Percentiles rank a stretch among this genome's conserved stretches.
Conservation (phyloP, 176 grass and related monocot genomes). For the Phyllostachys edulis region DNA sequence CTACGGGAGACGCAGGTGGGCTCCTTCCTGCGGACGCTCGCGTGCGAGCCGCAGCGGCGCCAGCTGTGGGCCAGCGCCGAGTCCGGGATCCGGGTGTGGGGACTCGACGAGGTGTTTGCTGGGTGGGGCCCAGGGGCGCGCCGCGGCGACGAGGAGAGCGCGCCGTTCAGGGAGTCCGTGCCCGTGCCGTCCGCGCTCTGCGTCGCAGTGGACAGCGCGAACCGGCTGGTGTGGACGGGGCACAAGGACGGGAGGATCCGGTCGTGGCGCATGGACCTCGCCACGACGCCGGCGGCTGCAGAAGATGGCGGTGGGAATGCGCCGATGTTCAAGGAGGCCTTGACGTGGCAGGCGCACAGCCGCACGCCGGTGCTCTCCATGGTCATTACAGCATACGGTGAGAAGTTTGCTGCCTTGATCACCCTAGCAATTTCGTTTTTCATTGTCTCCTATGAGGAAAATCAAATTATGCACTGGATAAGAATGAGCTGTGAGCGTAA, state of each 20-base stretch:
- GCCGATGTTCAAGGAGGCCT: slow-evolving; percentile 50
- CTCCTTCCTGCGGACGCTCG: slow-evolving; percentile 72
- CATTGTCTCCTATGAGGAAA: slow-evolving; percentile 12
- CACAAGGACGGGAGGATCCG: slow-evolving; percentile 87
- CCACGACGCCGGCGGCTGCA: not conserved
- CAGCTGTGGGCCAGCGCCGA: slow-evolving; percentile 81
- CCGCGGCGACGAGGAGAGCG: slow-evolving; percentile 73
- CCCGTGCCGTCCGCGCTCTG: slow-evolving; percentile 61
- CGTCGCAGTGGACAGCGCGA: slow-evolving; percentile 57
- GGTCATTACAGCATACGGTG: slow-evolving; percentile 69
- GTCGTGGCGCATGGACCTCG: slow-evolving; percentile 62
- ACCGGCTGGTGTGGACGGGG: slow-evolving; percentile 67
- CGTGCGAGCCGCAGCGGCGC: slow-evolving; percentile 35
- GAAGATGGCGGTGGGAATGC: not conserved
- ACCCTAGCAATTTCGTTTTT: not conserved
- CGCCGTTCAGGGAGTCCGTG: slow-evolving; percentile 67
- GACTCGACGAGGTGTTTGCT: slow-evolving; percentile 47
- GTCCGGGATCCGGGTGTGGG: slow-evolving; percentile 71
- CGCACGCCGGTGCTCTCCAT: slow-evolving; percentile 76
- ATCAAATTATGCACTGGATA: not conserved
- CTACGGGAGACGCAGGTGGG: slow-evolving; percentile 87
- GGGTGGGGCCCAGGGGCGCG: slow-evolving; percentile 25
- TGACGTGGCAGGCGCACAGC: slow-evolving; percentile 69
- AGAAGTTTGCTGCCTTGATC: slow-evolving; percentile 20
- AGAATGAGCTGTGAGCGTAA: not conserved